These are phyloP conservation scores for Iris macrosiphon DNA, from an alignment of 106 monocot genomes.

Conservation along the genomic window DNA sequence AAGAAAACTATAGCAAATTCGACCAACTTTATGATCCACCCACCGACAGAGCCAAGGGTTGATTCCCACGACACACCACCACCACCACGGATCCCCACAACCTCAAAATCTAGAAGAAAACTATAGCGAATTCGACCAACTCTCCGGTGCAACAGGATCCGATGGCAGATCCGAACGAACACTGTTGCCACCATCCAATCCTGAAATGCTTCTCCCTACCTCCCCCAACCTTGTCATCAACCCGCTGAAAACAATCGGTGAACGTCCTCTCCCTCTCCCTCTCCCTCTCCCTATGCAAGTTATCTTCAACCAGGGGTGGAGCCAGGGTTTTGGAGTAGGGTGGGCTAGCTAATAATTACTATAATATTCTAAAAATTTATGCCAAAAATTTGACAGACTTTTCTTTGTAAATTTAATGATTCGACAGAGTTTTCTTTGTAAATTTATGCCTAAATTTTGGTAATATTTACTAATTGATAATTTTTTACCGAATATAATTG, in stretches of 20 bases:
- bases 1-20: not conserved
- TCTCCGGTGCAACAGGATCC: conserved; percentile 73
- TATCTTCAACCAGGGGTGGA: too few species aligned
- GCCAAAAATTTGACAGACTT: too few species aligned
- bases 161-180: not conserved
- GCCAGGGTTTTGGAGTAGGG: too few species aligned
- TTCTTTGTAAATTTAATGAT: too few species aligned
- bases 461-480: too few species aligned
- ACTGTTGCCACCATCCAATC: conserved; percentile 4
- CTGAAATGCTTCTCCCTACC: conserved; percentile 1
- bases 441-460: too few species aligned
- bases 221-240: conserved; percentile 60
- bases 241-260: conserved; percentile 33
- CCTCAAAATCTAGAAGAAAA: too few species aligned
- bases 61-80: conserved; percentile 73
- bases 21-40: conserved; percentile 75
- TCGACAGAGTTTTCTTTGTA: too few species aligned
- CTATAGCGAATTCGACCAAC: conserved; percentile 80
- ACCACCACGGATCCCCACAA: conserved; percentile 82
- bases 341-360: too few species aligned
- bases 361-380: too few species aligned
- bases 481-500: too few species aligned
- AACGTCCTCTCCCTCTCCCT: conserved; percentile 45
- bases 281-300: conserved; percentile 22
- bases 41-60: conserved; percentile 62